Conservation (phyloP, 1,284 basidiomycete species). For the Rhodotorula sp. region DNA sequence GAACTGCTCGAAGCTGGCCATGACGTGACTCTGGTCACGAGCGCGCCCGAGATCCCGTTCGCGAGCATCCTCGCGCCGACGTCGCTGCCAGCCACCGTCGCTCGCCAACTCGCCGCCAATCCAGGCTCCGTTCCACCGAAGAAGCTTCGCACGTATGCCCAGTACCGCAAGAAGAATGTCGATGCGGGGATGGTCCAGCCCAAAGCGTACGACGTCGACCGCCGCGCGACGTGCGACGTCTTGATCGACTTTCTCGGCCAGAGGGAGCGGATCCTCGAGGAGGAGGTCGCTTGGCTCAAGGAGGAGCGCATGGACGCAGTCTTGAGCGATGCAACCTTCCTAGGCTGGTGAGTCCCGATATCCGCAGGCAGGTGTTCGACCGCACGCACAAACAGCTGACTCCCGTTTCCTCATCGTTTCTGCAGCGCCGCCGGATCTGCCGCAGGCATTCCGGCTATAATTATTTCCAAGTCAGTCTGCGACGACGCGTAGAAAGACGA, state of each 20-base stretch:
- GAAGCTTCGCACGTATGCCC: slow-evolving; percentile 13
- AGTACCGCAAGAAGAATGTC: slow-evolving; percentile 42
- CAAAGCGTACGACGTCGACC: slow-evolving; percentile 58
- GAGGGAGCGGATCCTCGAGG: slow-evolving; percentile 59
- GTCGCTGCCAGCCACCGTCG: slow-evolving; percentile 29
- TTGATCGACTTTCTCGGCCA: slow-evolving; percentile 60
- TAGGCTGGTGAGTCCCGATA: slow-evolving; percentile 62
- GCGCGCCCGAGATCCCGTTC: slow-evolving; percentile 45
- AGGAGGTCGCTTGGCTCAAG: slow-evolving; percentile 62
- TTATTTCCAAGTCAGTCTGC: slow-evolving; percentile 57
- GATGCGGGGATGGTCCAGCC: slow-evolving; percentile 47
- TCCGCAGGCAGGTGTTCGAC: not conserved
- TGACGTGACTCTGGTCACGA: slow-evolving; percentile 45
- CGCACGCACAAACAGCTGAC: not conserved
- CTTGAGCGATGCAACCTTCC: slow-evolving; percentile 71
- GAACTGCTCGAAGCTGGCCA: slow-evolving; percentile 42
- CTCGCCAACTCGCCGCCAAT: not conserved
- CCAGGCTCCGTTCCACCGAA: not conserved
- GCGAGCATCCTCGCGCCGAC: slow-evolving; percentile 33
- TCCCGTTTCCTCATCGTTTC: too few relatives aligned
- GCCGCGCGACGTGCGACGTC: slow-evolving; percentile 64
- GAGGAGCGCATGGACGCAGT: slow-evolving; percentile 61
- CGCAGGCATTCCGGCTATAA: slow-evolving; percentile 63
- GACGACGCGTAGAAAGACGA: not conserved
- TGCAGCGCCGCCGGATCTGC: slow-evolving; percentile 65